Conservation (phyloP, 2,329 filamentous ascomycete species). For the Zasmidium angulare region DNA sequence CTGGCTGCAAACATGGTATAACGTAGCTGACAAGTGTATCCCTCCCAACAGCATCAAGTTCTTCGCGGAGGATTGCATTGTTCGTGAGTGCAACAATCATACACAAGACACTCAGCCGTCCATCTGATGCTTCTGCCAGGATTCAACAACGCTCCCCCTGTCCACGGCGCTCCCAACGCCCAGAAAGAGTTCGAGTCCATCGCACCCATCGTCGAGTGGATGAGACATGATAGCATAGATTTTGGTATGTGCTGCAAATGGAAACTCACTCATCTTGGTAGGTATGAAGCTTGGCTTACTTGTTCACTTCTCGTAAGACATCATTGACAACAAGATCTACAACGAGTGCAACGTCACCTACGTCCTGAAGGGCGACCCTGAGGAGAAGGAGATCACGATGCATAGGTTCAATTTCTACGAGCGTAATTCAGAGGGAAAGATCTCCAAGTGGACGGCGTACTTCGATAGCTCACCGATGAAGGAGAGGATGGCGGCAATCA, state of each 20-base stretch:
- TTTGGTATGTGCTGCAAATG: too few relatives aligned
- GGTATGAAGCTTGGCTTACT: neutral
- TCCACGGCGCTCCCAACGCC: neutral
- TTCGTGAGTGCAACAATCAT: neutral
- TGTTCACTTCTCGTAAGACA: neutral
- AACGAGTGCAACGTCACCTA: constrained; percentile 6
- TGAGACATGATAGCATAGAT: neutral
- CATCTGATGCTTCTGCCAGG: too few relatives aligned
- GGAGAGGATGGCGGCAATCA: neutral
- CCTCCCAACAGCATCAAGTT: constrained; percentile 1
- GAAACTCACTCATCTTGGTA: neutral
- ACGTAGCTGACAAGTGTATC: neutral
- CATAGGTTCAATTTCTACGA: constrained; percentile 3
- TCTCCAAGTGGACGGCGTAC: neutral
- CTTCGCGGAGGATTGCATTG: neutral
- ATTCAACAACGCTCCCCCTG: neutral
- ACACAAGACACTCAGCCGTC: too few relatives aligned
- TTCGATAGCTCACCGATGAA: constrained; percentile 1
- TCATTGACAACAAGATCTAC: neutral
- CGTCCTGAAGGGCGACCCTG: neutral
- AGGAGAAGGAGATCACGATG: neutral
- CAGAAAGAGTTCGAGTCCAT: constrained; percentile 3
- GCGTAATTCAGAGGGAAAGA: neutral
- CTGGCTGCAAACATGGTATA: neutral
- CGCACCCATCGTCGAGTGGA: neutral